Conservation (phyloP, 1,284 basidiomycete genomes). For the Ustilago vetiveriae region DNA sequence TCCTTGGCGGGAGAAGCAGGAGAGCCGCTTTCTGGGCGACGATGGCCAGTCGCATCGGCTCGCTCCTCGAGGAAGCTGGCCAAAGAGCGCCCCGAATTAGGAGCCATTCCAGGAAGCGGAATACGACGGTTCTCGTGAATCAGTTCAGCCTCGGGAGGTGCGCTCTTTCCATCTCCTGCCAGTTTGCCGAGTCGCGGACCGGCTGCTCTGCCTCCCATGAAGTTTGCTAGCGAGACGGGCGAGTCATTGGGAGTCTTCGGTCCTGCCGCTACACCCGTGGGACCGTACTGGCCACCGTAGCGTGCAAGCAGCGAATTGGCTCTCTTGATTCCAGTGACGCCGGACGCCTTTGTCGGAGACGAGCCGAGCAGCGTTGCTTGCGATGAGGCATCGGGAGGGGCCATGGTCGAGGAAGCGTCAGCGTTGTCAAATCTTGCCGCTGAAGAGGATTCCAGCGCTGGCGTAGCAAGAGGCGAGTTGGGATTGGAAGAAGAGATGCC, state of each 20-base stretch:
- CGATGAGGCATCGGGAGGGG: constrained; percentile 25
- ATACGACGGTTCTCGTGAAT: constrained; percentile 50
- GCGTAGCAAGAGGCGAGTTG: constrained; percentile 31
- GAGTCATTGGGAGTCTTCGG: constrained; percentile 29
- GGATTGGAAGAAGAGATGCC: constrained; percentile 41
- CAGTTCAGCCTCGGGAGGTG: constrained; percentile 55
- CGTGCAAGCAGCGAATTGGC: constrained; percentile 56
- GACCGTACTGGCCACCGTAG: constrained; percentile 63
- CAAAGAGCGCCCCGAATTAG: constrained; percentile 43
- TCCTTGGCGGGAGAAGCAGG: constrained; percentile 27
- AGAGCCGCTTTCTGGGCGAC: constrained; percentile 9
- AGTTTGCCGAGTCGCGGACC: constrained; percentile 63
- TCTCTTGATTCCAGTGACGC: constrained; percentile 34
- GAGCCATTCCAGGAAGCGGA: constrained; percentile 49
- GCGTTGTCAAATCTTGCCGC: constrained; percentile 3
- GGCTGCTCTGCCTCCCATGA: constrained; percentile 64
- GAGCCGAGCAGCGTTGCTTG: constrained; percentile 34
- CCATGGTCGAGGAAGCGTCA: constrained; percentile 11
- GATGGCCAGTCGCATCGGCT: constrained; percentile 23
- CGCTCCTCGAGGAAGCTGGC: constrained; percentile 62
- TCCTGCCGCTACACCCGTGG: constrained; percentile 59
- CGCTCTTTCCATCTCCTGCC: constrained; percentile 59
- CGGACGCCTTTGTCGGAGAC: constrained; percentile 37
- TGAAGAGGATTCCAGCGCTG: constrained; percentile 15
- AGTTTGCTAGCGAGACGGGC: constrained; percentile 62